Evolutionary conservation across 2,329 filamentous ascomycete species (phyloP).

Genomic region (Penicillium sp.): DNA sequence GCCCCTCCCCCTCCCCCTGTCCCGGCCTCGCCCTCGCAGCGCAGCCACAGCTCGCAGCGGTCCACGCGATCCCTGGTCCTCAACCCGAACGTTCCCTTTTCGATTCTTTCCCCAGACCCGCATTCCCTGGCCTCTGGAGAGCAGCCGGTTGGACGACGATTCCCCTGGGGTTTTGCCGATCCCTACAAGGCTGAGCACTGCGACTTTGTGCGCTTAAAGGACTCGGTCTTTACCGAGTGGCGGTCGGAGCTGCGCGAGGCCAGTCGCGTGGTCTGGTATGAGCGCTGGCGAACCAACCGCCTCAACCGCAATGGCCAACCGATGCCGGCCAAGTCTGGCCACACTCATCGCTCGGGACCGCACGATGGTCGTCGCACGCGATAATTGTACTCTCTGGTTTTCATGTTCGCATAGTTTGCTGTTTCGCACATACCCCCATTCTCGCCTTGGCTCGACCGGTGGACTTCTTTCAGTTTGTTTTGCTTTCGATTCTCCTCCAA

Average conservation of each 20-base stretch:
- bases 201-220: conserved; percentile 85
- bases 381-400: conserved; percentile 9
- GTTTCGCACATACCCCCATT: conserved; percentile 25
- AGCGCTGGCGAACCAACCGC: conserved; percentile 73
- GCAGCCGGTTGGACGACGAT: conserved; percentile 66
- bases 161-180: conserved; percentile 95
- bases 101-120: conserved; percentile 86
- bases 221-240: conserved; percentile 91
- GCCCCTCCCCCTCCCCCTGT: neutral
- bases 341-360: conserved; percentile 29
- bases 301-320: conserved; percentile 33
- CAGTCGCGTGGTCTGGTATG: conserved; percentile 89
- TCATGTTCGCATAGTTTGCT: conserved; percentile 24
- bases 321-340: conserved; percentile 15
- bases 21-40: conserved; percentile 22
- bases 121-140: conserved; percentile 57
- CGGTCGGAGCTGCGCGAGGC: conserved; percentile 82
- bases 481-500: conserved; percentile 10
- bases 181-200: conserved; percentile 88
- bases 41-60: conserved; percentile 47
- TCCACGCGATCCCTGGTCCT: conserved; percentile 30
- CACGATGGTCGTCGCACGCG: conserved; percentile 23
- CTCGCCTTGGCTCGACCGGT: conserved; percentile 5
- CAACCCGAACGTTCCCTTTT: conserved; percentile 72
- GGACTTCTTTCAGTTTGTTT: conserved; percentile 2